Evolutionary conservation across 768 basidiomycete genomes (phyloP), one percentile per base, ranked within the genome.

Genomic region (Mycena epipterygia): DNA sequence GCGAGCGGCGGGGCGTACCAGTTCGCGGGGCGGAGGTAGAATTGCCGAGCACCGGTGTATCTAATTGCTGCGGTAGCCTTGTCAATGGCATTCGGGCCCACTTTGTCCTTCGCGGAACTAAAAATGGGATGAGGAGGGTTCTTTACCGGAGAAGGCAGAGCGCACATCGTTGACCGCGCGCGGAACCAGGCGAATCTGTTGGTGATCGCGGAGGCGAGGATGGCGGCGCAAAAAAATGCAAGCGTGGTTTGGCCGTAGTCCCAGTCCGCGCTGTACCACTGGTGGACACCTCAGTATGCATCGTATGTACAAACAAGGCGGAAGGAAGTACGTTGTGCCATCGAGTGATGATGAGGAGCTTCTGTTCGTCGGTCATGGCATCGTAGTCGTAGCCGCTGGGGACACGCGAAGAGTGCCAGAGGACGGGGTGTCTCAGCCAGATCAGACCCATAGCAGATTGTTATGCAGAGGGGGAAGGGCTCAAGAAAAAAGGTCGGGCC

Each of bases 1-100:
- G 76, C 78, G 29, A 79, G 72, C 16, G 79, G 78, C 14, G 79
- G 80, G 14, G 78, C 75, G 62, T 81, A 79, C 72, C 78, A 80
- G 0, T 60, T 27, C 17, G 80, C 72, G 5, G 35, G 2, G 37
- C 61, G 65, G 23, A 78, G n/a, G 41, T 72, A 64, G 57, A 74
- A 76, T 42, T 80, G 80, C 48, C 75, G 76, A 2, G 78, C 68
- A 8, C 64, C 67, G 33, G 76, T 60, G 46, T 74, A 79, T 44
- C 78, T 63, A 6, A 61, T 41, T 0, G 70, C 46, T 0, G 77
- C 79, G 19, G 76, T 58, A 25, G 74, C 16, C 46, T 71, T 74
- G 67, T 76, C 74, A n/a, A 59, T 27, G 29, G 68, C 2, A 6
- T 64, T 32, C 5, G 69, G 67, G 12, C 44, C 17, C 6, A 37